Conservation (phyloP, 495 filamentous ascomycete genomes). For the Xylaria nigripes region DNA sequence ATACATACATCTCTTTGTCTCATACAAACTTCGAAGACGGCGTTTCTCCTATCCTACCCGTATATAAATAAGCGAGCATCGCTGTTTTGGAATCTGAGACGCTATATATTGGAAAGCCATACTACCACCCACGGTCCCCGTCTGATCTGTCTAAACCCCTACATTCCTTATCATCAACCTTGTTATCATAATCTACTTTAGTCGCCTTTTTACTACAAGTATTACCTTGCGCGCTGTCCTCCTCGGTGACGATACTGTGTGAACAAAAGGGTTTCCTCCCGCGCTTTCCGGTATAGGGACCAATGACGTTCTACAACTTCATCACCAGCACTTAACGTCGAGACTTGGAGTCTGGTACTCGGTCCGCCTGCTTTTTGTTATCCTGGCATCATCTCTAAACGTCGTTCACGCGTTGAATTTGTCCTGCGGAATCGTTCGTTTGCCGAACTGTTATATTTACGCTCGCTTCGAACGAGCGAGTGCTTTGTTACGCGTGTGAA, state of each 20-base stretch:
- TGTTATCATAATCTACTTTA: slow-evolving; percentile 10
- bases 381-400: slow-evolving; percentile 1
- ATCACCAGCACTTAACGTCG: slow-evolving; percentile 29
- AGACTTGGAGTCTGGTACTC: slow-evolving; percentile 32
- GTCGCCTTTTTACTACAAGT: background rate
- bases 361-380: slow-evolving; percentile 9
- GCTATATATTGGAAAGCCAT: slow-evolving; percentile 14
- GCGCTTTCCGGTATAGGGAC: slow-evolving; percentile 11
- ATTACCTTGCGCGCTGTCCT: slow-evolving; percentile 4
- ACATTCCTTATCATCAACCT: slow-evolving; percentile 20
- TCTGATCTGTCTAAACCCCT: slow-evolving; percentile 18
- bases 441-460: background rate
- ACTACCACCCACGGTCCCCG: slow-evolving; percentile 2
- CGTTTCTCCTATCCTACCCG: slow-evolving; percentile 15
- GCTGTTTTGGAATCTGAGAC: slow-evolving; percentile 26
- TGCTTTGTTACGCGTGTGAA: background rate
- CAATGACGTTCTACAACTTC: slow-evolving; percentile 32
- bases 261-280: slow-evolving; percentile 8
- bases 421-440: slow-evolving; percentile 2
- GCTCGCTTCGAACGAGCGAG: slow-evolving; percentile 5
- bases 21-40: slow-evolving; percentile 6
- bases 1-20: slow-evolving; percentile 9
- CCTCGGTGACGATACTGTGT: background rate
- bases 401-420: slow-evolving; percentile 11
- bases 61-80: too few relatives aligned